phyloP scores from a whole-genome alignment of 2,329 filamentous ascomycete species.

The Bertia moriformis region DNA sequence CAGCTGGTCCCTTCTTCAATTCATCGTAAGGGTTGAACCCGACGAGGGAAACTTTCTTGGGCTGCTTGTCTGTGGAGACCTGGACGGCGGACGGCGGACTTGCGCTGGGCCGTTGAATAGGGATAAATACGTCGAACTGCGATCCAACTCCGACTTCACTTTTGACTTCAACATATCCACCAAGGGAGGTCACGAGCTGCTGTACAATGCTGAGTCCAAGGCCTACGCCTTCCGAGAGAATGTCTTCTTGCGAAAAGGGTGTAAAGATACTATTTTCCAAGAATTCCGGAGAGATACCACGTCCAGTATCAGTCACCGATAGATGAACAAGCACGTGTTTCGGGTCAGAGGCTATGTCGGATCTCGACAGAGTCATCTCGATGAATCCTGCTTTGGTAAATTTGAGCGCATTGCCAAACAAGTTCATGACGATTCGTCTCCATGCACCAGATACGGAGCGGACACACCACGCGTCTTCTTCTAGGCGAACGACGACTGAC shows the following conservation, averaged over 20 bases:
- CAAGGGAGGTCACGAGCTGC: slow-evolving; percentile 39
- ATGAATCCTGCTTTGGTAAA: slow-evolving; percentile 30
- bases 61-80: not conserved
- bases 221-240: slow-evolving; percentile 42
- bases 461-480: not conserved
- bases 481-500: not conserved
- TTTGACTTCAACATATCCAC: slow-evolving; percentile 42
- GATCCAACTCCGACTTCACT: slow-evolving; percentile 12
- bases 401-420: slow-evolving; percentile 36
- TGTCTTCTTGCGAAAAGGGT: slow-evolving; percentile 50
- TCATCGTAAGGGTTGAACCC: not conserved
- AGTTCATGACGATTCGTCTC: slow-evolving; percentile 31
- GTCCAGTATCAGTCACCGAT: slow-evolving; percentile 47
- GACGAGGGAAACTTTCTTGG: not conserved
- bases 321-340: slow-evolving; percentile 16
- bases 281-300: slow-evolving; percentile 50
- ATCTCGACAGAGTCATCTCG: slow-evolving; percentile 15
- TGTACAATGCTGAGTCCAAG: slow-evolving; percentile 53
- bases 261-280: slow-evolving; percentile 43
- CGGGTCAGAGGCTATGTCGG: slow-evolving; percentile 5
- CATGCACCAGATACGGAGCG: not conserved
- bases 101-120: not conserved
- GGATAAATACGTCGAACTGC: not conserved
- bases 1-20: not conserved
- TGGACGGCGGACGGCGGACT: not conserved